These are phyloP conservation scores for Ganoderma multipileum DNA, from an alignment of 1,284 basidiomycete genomes.

Conservation along the genomic window DNA sequence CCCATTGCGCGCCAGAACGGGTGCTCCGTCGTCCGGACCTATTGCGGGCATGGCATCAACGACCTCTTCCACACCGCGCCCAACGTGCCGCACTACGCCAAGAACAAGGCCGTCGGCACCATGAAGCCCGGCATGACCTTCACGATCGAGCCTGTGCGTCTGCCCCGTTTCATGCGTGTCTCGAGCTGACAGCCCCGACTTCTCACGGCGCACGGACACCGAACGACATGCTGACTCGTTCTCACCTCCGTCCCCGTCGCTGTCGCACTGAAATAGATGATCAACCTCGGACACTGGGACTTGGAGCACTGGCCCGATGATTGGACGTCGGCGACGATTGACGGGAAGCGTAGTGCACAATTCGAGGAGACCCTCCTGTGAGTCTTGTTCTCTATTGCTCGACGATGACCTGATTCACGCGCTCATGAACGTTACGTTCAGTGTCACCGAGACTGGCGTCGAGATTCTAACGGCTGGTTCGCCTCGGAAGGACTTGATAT, in stretches of 20 bases:
- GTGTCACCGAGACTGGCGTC: constrained; percentile 91
- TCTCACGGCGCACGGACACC: neutral
- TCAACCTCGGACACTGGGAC: constrained; percentile 84
- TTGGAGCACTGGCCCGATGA: constrained; percentile 87
- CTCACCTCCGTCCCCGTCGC: neutral
- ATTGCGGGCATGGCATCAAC: constrained; percentile 93
- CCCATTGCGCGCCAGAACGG: constrained; percentile 81
- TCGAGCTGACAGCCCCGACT: neutral
- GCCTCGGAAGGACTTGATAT: constrained; percentile 45
- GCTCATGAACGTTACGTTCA: constrained; percentile 39
- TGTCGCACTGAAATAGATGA: constrained; percentile 69
- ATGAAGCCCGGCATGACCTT: constrained; percentile 88
- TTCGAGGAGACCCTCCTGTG: constrained; percentile 95
- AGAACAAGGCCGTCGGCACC: constrained; percentile 82
- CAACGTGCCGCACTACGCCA: constrained; percentile 86
- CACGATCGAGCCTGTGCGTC: constrained; percentile 79
- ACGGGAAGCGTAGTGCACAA: constrained; percentile 91
- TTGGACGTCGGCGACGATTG: constrained; percentile 93
- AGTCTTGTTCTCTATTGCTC: constrained; percentile 40
- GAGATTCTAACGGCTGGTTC: constrained; percentile 85
- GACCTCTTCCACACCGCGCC: constrained; percentile 81
- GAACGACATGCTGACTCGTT: neutral
- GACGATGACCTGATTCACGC: too few relatives aligned
- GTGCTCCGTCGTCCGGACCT: constrained; percentile 86
- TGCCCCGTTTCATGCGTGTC: neutral